Evolutionary conservation across 352 stramenopile species (phyloP).

Genomic region (Aphanomyces cochlioides): DNA sequence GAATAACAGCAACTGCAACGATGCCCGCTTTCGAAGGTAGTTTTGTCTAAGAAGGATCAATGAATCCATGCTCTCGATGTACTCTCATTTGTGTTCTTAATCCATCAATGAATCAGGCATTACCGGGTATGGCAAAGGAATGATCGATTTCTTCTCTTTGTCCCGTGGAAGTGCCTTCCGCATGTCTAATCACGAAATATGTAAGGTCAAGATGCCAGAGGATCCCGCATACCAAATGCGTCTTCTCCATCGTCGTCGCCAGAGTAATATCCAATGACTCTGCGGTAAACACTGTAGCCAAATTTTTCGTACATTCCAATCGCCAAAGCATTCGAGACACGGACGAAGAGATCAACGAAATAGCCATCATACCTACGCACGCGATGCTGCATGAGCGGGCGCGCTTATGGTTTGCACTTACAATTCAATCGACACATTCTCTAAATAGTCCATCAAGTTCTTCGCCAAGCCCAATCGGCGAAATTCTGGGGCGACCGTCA

Average conservation of each 20-base stretch:
- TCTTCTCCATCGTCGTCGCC: slow-evolving; percentile 79
- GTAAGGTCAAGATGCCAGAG: neutral
- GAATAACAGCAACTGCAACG: neutral
- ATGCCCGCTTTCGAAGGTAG: neutral
- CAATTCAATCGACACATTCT: slow-evolving; percentile 75
- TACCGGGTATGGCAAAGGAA: slow-evolving; percentile 82
- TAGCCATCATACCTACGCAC: slow-evolving; percentile 82
- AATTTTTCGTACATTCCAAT: slow-evolving; percentile 93
- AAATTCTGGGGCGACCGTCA: slow-evolving; percentile 97
- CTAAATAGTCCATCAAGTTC: slow-evolving; percentile 93
- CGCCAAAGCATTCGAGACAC: slow-evolving; percentile 91
- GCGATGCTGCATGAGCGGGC: neutral
- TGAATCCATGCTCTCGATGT: slow-evolving; percentile 11
- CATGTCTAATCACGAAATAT: slow-evolving; percentile 71
- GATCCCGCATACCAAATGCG: slow-evolving; percentile 67
- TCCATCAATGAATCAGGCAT: slow-evolving; percentile 53
- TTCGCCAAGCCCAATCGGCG: slow-evolving; percentile 87
- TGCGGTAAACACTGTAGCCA: slow-evolving; percentile 89
- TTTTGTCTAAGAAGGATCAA: slow-evolving; percentile 2
- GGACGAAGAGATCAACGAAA: slow-evolving; percentile 99
- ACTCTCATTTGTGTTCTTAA: slow-evolving; percentile 10
- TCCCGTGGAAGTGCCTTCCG: slow-evolving; percentile 88
- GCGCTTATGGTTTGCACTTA: slow-evolving; percentile 32
- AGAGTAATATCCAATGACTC: slow-evolving; percentile 91
- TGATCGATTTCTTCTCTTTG: slow-evolving; percentile 86